Conservation (phyloP, 441 rosid genomes). For the Geranium incanum region DNA sequence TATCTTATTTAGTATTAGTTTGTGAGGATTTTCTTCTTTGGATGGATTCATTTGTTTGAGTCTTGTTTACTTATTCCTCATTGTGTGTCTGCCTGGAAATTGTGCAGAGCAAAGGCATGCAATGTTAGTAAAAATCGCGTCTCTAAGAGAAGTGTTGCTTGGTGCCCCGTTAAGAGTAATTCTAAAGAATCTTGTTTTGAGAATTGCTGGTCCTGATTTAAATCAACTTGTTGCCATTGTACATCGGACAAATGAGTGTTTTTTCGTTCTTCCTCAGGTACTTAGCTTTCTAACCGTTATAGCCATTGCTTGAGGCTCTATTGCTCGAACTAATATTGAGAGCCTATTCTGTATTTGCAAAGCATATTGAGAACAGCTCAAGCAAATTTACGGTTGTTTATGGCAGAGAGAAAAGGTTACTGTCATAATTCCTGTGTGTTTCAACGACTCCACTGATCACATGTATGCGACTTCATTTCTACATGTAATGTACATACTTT, state of each 20-base stretch:
- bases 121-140: slow-evolving; percentile 67
- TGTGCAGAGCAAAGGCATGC: slow-evolving; percentile 51
- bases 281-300: neutral
- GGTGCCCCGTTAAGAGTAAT: slow-evolving; percentile 80
- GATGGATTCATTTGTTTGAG: neutral
- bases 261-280: slow-evolving; percentile 82
- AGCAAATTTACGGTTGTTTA: slow-evolving; percentile 13
- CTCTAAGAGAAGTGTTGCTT: slow-evolving; percentile 77
- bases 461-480: slow-evolving; percentile 81
- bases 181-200: slow-evolving; percentile 65
- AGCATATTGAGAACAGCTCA: slow-evolving; percentile 10
- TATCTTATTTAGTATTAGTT: neutral
- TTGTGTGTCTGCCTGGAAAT: slow-evolving; percentile 2
- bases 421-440: slow-evolving; percentile 85
- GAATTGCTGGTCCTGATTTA: slow-evolving; percentile 47
- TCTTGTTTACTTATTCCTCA: neutral
- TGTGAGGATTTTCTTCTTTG: neutral
- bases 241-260: slow-evolving; percentile 89
- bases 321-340: neutral
- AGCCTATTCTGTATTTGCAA: neutral
- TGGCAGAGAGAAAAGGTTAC: slow-evolving; percentile 76
- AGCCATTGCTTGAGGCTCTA: neutral
- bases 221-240: slow-evolving; percentile 67
- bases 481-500: slow-evolving; percentile 23
- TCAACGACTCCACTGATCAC: slow-evolving; percentile 69